These are phyloP conservation scores for Eimeria praecox DNA, from an alignment of 169 alveolate genomes.

Conservation along the genomic window DNA sequence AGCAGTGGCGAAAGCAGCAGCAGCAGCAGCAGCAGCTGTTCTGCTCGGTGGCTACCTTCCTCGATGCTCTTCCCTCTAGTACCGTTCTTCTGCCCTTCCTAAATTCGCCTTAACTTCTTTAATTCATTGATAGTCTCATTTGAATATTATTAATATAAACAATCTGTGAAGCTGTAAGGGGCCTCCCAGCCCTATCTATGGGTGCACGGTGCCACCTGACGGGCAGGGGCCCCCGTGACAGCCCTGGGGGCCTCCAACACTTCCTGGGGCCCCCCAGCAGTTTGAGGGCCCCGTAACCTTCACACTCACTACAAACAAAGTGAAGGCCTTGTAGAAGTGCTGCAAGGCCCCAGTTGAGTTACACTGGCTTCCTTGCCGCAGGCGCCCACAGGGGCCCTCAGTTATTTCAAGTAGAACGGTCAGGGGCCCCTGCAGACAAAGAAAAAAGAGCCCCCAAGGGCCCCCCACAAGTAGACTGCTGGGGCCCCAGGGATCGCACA, in stretches of 20 bases:
- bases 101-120: neutral
- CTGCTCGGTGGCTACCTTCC: neutral
- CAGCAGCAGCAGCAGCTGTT: neutral
- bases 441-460: neutral
- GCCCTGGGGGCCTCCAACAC: conserved; percentile 10
- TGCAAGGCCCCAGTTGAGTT: neutral
- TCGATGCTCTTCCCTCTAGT: neutral
- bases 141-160: neutral
- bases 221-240: conserved; percentile 23
- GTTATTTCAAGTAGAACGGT: neutral
- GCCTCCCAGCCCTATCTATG: neutral
- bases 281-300: conserved; percentile 6
- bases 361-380: neutral
- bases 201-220: neutral
- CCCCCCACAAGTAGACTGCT: neutral
- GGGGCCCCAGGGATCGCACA: neutral
- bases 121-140: neutral
- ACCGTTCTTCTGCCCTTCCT: neutral
- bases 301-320: neutral
- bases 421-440: neutral
- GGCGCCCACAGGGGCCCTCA: conserved; percentile 17
- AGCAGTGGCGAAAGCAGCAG: neutral
- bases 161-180: neutral
- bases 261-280: neutral
- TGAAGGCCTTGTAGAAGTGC: neutral